Percentiles rank a stretch among this genome's conserved stretches.
phyloP scores from a whole-genome alignment of 257 asterid genomes.

The Eucommia ulmoides region DNA sequence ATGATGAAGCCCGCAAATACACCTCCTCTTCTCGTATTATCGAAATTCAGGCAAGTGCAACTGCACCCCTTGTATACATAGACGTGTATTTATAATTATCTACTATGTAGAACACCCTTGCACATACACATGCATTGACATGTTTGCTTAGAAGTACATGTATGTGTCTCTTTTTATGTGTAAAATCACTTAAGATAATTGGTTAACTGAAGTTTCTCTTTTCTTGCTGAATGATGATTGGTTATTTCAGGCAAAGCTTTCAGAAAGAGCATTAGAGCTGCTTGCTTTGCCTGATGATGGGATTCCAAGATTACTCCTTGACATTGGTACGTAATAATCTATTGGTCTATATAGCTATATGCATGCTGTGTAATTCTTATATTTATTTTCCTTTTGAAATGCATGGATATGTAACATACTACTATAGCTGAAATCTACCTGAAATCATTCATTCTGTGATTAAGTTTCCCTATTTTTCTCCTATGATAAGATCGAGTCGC shows the following conservation, averaged over 20 bases:
- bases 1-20: slow-evolving; percentile 88
- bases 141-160: slow-evolving; percentile 13
- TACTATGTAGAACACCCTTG: slow-evolving; percentile 1
- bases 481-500: too few species aligned
- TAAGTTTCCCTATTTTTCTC: too few species aligned
- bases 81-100: background rate
- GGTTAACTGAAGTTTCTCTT: too few species aligned
- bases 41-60: slow-evolving; percentile 55
- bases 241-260: slow-evolving; percentile 81
- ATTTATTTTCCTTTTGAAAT: too few species aligned
- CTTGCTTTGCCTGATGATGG: slow-evolving; percentile 80
- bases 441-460: too few species aligned
- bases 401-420: too few species aligned
- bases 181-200: too few species aligned
- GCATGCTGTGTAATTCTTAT: too few species aligned
- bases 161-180: too few species aligned
- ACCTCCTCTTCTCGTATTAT: slow-evolving; percentile 96
- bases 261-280: slow-evolving; percentile 91
- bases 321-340: slow-evolving; percentile 44
- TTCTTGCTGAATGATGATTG: too few species aligned
- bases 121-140: too few species aligned
- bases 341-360: background rate
- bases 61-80: background rate
- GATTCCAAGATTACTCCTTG: slow-evolving; percentile 73
- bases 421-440: too few species aligned